Evolutionary conservation across 352 stramenopile species (phyloP).

Genomic region (Thalassiosira hispida): DNA sequence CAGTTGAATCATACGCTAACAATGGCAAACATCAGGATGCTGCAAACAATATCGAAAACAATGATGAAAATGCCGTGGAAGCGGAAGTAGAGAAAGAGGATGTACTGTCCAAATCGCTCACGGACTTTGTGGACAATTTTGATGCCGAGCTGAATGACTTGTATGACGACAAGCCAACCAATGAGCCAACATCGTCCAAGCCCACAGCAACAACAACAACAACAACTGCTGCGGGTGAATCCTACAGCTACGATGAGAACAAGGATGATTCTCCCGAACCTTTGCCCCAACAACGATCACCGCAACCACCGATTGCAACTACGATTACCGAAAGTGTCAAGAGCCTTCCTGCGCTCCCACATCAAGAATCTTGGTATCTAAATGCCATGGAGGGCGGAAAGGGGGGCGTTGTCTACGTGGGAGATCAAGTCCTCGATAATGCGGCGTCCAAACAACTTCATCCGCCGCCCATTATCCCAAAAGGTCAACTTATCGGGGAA

Average conservation of each 20-base stretch:
- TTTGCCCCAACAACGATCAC: not conserved
- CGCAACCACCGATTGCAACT: not conserved
- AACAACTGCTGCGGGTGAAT: not conserved
- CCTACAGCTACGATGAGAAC: constrained; percentile 27
- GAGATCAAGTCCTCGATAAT: constrained; percentile 1
- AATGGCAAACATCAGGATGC: not conserved
- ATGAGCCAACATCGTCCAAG: not conserved
- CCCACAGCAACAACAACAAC: not conserved
- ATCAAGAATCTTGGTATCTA: constrained; percentile 61
- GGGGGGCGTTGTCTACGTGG: constrained; percentile 38
- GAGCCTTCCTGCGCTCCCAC: constrained; percentile 24
- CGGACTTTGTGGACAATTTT: constrained; percentile 41
- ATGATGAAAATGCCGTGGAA: not conserved
- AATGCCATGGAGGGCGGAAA: constrained; percentile 59
- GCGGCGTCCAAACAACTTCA: not conserved
- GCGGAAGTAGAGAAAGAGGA: not conserved
- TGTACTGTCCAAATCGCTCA: constrained; percentile 29
- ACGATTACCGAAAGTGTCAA: constrained; percentile 22
- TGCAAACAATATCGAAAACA: not conserved
- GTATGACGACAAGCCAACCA: not conserved
- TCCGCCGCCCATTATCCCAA: not conserved
- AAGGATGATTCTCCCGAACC: constrained; percentile 36
- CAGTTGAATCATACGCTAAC: constrained; percentile 2
- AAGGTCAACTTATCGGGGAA: too few relatives aligned
- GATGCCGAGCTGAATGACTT: constrained; percentile 49